These are phyloP conservation scores for Rubia tinctorum DNA, from an alignment of 305 asterid genomes.

Conservation along the genomic window DNA sequence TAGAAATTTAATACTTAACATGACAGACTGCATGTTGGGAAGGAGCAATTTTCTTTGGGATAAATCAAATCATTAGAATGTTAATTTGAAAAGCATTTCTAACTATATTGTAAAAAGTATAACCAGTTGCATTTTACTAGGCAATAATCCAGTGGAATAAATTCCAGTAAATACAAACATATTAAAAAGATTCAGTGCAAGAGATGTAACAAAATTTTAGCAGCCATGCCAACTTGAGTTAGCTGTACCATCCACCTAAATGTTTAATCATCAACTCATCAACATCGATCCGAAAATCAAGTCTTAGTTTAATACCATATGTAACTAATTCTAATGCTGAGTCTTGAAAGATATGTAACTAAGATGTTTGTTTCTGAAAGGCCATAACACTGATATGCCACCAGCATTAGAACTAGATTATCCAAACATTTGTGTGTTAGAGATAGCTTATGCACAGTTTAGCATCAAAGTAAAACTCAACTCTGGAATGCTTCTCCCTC, in stretches of 20 bases:
- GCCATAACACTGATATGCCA: not conserved
- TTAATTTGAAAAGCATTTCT: not conserved
- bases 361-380: not conserved
- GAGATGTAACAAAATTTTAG: not conserved
- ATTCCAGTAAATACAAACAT: not conserved
- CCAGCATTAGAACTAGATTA: not conserved
- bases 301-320: not conserved
- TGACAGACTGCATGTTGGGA: not conserved
- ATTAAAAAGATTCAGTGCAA: not conserved
- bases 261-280: no score
- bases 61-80: not conserved
- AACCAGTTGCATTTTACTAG: not conserved
- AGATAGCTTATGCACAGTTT: not conserved
- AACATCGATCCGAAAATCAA: no score
- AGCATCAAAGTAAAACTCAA: not conserved
- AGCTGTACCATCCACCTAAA: not conserved
- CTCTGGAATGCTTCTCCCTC: not conserved
- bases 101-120: not conserved
- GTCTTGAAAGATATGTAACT: not conserved
- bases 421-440: not conserved
- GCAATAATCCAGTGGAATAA: not conserved
- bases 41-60: not conserved
- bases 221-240: not conserved
- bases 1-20: not conserved
- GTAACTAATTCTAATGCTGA: not conserved